These are phyloP conservation scores for Microdochium bolleyi DNA, from an alignment of 2,329 filamentous ascomycete genomes.

Conservation along the genomic window DNA sequence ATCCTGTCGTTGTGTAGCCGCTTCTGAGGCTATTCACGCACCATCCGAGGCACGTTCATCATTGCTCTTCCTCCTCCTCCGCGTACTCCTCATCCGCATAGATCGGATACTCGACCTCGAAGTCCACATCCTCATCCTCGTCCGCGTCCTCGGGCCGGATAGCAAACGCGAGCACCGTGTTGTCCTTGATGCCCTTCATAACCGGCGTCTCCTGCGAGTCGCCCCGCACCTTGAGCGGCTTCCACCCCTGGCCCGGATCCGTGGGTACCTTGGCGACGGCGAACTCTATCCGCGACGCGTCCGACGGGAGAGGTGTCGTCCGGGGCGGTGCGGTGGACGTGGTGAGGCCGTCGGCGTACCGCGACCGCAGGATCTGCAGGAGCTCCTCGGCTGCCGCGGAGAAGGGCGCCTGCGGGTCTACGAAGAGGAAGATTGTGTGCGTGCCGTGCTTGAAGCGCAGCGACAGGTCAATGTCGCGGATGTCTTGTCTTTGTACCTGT, in stretches of 20 bases:
- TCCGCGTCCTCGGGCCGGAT: slow-evolving; percentile 28
- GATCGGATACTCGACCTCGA: slow-evolving; percentile 36
- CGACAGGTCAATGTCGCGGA: slow-evolving; percentile 31
- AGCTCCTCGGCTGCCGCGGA: slow-evolving; percentile 49
- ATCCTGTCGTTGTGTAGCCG: no score
- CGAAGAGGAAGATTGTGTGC: slow-evolving; percentile 62
- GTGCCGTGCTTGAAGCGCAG: slow-evolving; percentile 67
- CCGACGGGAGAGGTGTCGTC: slow-evolving; percentile 28
- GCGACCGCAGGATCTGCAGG: slow-evolving; percentile 46
- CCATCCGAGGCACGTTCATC: slow-evolving; percentile 2
- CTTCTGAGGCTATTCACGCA: no score
- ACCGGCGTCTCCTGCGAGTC: slow-evolving; percentile 28
- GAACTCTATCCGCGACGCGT: slow-evolving; percentile 36
- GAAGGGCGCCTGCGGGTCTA: slow-evolving; percentile 50
- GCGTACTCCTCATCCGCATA: slow-evolving; percentile 33
- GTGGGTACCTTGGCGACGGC: slow-evolving; percentile 33
- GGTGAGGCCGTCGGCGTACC: slow-evolving; percentile 46
- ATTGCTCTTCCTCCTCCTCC: slow-evolving; percentile 14
- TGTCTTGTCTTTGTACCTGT: slow-evolving; percentile 4
- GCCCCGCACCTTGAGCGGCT: slow-evolving; percentile 26
- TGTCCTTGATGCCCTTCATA: slow-evolving; percentile 35
- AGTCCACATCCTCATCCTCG: slow-evolving; percentile 28
- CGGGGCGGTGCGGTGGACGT: slow-evolving; percentile 21
- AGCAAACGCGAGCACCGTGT: slow-evolving; percentile 40
- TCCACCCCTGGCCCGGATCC: slow-evolving; percentile 43